A percentile compares a stretch with the other conserved stretches of the same genome.
These are phyloP conservation scores for Calonectria pseudoturangicola DNA, from an alignment of 2,329 filamentous ascomycete species.

Conservation along the genomic window DNA sequence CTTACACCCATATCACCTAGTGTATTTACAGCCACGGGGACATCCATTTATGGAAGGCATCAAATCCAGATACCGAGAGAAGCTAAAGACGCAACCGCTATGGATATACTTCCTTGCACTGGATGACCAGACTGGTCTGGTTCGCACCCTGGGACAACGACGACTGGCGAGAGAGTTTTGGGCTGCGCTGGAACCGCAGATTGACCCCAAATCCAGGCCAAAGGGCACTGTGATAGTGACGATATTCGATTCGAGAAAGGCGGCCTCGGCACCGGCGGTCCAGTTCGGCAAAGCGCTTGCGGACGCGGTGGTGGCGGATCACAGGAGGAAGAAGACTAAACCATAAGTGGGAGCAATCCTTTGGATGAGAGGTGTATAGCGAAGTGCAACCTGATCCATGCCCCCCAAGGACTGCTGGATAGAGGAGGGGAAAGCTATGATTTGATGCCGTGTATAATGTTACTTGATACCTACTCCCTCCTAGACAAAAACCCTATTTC, in stretches of 20 bases:
- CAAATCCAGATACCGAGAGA: conserved; percentile 55
- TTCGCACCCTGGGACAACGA: conserved; percentile 51
- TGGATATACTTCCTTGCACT: conserved; percentile 56
- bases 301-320: conserved; percentile 44
- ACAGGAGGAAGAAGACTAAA: conserved; percentile 27
- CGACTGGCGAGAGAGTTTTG: conserved; percentile 55
- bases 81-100: conserved; percentile 54
- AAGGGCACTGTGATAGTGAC: conserved; percentile 48
- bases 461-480: conserved; percentile 8
- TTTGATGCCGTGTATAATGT: conserved; percentile 8
- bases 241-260: conserved; percentile 42
- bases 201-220: conserved; percentile 47
- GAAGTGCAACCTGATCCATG: background rate
- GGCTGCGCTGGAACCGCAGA: conserved; percentile 52
- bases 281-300: conserved; percentile 50
- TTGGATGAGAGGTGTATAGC: background rate
- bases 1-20: conserved; percentile 58
- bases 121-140: conserved; percentile 47
- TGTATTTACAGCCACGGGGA: conserved; percentile 57
- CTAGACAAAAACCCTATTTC: conserved; percentile 1
- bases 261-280: conserved; percentile 48
- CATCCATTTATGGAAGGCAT: conserved; percentile 56
- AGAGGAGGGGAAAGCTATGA: conserved; percentile 2
- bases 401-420: background rate
- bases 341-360: background rate